Base-by-base conservation (phyloP, 371 early-diverging fungal genomes). In the Zychaea mexicana region DNA sequence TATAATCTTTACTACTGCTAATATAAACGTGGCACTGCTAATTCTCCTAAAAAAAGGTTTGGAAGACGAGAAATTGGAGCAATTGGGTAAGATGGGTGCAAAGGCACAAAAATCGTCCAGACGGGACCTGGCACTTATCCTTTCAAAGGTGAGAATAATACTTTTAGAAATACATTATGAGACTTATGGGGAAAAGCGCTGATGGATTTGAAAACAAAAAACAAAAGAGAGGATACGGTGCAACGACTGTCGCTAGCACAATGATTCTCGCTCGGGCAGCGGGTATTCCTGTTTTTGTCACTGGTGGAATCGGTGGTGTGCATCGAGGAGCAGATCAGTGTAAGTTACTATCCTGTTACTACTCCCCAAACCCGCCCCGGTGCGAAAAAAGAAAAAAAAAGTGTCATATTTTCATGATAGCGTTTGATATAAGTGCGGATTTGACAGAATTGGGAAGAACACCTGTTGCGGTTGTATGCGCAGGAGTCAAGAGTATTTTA, bases 261-360 rank as follows among this genome's bases (percentile, higher is more conserved):
- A 92, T 97, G 92, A 62, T 90, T 13, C 78, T 90, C 4, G 97
- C 98, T 2, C 85, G 92, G 66, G 76, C 77, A 42, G 93, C 91
- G 4, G 96, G 95, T 8, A 96, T 98, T 56, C 71, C 81, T 24
- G 77, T 98, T 0, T 97, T 98, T 84, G 96, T 93, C 17, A 97
- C 98, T 2, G 98, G 98, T 19, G 98, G 98, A 9, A 96, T 98
- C 56, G 98, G 98, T 36, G 98, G 98, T 36, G 98, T 95, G 19
- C 98, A 97, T 62, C 85, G 97, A 13, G 94, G 92, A 8, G 94
- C 87, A 17, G 90, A 93, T 58, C 57, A 73, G 32, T 87, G 91
- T 77, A 33, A 36, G 30, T 19, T 21, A 19, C 3, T 33, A 0
- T 30, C 13, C 19, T 10, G 15, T 19, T 17, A 12, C 4, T n/a